Base-by-base conservation (phyloP, 1,139 yeast genomes). In the Pneumocystis sp. region DNA sequence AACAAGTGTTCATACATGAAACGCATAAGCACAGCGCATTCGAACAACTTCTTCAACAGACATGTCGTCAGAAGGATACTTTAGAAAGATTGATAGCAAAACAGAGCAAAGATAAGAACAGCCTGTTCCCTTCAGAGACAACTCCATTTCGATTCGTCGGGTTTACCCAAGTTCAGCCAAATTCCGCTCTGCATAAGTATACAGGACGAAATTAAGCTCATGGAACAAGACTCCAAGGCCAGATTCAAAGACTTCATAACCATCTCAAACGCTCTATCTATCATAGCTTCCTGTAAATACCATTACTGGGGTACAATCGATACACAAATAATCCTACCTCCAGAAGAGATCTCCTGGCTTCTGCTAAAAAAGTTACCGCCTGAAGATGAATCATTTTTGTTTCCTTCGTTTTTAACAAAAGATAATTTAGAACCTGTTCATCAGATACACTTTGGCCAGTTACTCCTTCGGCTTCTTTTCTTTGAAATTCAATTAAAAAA, bases 401-500 rank as follows among this genome's bases (percentile, higher is more conserved):
- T 50, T 68, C 71, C 31, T 67, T 63, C 8, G 70, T 62, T 34
- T 67, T 65, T 7, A 62, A 63, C 60, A 67, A 68, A 19, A 69
- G 65, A 61, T 66, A 68, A n/a, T 64, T 65, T 7, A 67, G 37
- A 3, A 69, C 69, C n/a, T 67, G 68, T 21, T 68, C 67, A 40
- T 67, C 69, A 19, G 70, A 63, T 25, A 64, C 76, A 40, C 79
- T 76, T 34, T 74, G 71, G 1, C 57, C 57, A 65, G 81, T 80
- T 2, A 80, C 78, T 70, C 85, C 74, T 56, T 82, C 79, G 0
- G 96, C 96, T 69, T 85, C 81, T 68, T 82, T 82, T 67, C 83
- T 83, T 72, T 88, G 79, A 69, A 87, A 87, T 68, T 85, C 82
- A 71, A 85, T 85, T 0, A 89, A 77, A 95, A 96, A 89, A 8